Conservation (phyloP, 73 alveolate genomes). For the Urostyla sp. region DNA sequence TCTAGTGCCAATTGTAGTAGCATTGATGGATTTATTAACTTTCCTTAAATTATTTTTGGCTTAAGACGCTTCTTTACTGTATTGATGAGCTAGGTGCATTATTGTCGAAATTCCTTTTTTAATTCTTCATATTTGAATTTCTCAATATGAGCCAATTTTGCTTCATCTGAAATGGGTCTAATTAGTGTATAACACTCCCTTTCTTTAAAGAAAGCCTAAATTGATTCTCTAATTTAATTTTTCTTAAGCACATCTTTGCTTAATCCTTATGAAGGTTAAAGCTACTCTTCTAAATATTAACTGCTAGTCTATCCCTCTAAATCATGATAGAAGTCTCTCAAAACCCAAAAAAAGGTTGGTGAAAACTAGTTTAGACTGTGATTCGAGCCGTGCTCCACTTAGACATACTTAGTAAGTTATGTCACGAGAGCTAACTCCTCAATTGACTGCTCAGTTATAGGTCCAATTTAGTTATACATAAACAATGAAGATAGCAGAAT, state of each 20-base stretch:
- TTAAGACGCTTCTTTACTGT: conserved; percentile 73
- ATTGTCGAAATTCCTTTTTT: conserved; percentile 80
- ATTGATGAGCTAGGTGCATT: conserved; percentile 75
- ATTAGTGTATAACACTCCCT: conserved; percentile 93
- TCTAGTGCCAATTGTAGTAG: conserved; percentile 86
- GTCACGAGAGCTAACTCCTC: conserved; percentile 90
- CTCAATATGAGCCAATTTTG: conserved; percentile 87
- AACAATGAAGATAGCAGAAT: conserved; percentile 85
- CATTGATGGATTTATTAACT: conserved; percentile 85
- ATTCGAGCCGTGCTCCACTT: conserved; percentile 37
- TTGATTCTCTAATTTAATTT: conserved; percentile 85
- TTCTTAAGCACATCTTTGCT: conserved; percentile 82
- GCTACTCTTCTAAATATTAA: conserved; percentile 90
- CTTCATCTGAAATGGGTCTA: conserved; percentile 90
- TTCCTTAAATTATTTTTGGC: conserved; percentile 85
- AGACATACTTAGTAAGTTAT: conserved; percentile 83
- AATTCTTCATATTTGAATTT: conserved; percentile 78
- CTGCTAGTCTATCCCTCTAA: conserved; percentile 83
- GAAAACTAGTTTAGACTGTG: not conserved
- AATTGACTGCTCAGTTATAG: conserved; percentile 89
- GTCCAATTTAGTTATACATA: conserved; percentile 90
- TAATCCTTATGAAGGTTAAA: conserved; percentile 71
- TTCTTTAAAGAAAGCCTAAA: conserved; percentile 85
- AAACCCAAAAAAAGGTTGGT: conserved; percentile 93
- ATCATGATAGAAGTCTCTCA: conserved; percentile 91